phyloP scores from a whole-genome alignment of 2,329 filamentous ascomycete species.

The Pseudocercospora pini-densiflorae region DNA sequence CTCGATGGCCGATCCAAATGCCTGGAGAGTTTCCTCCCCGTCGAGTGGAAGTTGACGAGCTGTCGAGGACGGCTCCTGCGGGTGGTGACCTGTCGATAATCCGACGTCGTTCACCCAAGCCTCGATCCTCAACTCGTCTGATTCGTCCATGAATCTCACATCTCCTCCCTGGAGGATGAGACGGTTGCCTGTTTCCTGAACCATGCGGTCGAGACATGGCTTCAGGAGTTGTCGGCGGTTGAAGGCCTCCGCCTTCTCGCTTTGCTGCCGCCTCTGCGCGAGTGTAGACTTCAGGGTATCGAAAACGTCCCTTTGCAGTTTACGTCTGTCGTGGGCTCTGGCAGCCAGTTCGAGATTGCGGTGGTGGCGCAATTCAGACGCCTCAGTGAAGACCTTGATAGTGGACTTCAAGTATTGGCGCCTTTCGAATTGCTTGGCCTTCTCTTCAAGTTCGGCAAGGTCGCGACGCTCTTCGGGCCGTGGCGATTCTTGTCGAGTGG shows the following conservation, averaged over 20 bases:
- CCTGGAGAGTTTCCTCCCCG: neutral
- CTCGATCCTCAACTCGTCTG: neutral
- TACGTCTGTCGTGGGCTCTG: neutral
- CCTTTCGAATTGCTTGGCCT: conserved; percentile 1
- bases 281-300: neutral
- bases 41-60: neutral
- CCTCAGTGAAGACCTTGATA: neutral
- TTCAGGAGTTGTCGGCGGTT: neutral
- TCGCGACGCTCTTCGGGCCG: conserved; percentile 2
- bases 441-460: neutral
- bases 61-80: neutral
- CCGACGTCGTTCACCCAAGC: conserved; percentile 1
- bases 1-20: neutral
- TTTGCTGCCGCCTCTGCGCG: neutral
- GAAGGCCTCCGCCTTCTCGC: neutral
- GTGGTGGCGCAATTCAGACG: neutral
- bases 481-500: neutral
- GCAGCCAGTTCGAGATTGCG: neutral
- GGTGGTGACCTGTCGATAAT: neutral
- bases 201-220: neutral
- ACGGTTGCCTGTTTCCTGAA: neutral
- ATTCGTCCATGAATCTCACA: neutral
- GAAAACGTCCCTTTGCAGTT: neutral
- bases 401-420: neutral
- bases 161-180: neutral